Base-by-base conservation (phyloP, 805 yeast genomes). In the Tetrapisispora iriomotensis region DNA sequence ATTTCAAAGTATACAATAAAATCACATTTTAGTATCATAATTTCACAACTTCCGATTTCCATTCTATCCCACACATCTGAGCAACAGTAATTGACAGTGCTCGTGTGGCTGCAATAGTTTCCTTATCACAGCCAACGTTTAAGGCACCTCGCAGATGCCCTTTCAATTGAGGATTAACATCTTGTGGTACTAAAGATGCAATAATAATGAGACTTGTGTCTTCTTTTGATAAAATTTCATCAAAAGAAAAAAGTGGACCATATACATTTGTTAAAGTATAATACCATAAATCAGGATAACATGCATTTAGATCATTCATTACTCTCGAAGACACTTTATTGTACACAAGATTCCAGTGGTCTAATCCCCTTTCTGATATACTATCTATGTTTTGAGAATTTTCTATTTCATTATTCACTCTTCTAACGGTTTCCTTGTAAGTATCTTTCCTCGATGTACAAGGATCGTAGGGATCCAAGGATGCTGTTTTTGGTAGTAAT, bases 81-180 rank as follows among this genome's bases (percentile, higher is more conserved):
- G 85, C 68, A 19, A 86, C 63, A 42, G 74, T 71, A 36, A 84
- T 70, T 4, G 82, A 77, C 62, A 87, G 51, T 12, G 63, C 65
- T 37, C 94, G 67, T 9, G 76, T 72, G 2, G 75, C 75, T 37
- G 67, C 65, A 23, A 86, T 65, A 42, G 81, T 82, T 37, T 78
- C 82, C 22, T 57, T 52, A 8, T 82, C 67, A 8, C 83, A 81
- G 0, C 95, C 95, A 22, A 77, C 72, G 51, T 85, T 86, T 36
- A 78, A 45, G 0, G 95, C 96, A 0, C 96, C 96, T 56, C 72
- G 75, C 44, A 88, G 67, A 56, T 88, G 96, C 0, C 96, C 96
- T 60, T 85, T 83, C 47, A 88, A 67, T 51, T 88, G 96, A 0
- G 95, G 95, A 48, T 83, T 85, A 9, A 88, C 96, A 58, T 88